These are phyloP conservation scores for Bjerkandera adusta DNA, from an alignment of 1,284 basidiomycete genomes.

Conservation along the genomic window DNA sequence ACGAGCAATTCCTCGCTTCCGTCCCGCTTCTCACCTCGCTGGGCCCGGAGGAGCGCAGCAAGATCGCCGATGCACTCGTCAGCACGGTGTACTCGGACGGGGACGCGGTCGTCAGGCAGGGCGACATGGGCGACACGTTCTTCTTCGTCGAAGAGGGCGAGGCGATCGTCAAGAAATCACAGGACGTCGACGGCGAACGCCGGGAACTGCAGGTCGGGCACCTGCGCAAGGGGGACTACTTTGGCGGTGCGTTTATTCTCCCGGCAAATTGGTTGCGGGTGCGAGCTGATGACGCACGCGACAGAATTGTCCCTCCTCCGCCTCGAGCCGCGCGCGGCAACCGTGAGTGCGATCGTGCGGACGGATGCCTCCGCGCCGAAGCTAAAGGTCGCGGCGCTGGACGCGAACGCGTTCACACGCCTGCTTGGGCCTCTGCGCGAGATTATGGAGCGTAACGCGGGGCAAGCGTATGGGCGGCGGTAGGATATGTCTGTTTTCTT, in stretches of 20 bases:
- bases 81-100: conserved; percentile 82
- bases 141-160: conserved; percentile 96
- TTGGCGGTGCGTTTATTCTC: conserved; percentile 73
- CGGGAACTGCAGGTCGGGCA: conserved; percentile 72
- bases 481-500: conserved; percentile 12
- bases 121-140: conserved; percentile 95
- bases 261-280: conserved; percentile 9
- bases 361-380: conserved; percentile 50
- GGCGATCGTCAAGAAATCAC: conserved; percentile 83
- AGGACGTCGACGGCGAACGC: conserved; percentile 57
- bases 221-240: conserved; percentile 92
- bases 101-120: conserved; percentile 85
- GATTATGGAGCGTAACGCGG: conserved; percentile 84
- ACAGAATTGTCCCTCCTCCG: conserved; percentile 83
- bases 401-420: conserved; percentile 92
- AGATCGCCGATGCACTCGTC: conserved; percentile 94
- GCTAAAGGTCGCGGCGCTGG: conserved; percentile 90
- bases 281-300: conserved; percentile 1
- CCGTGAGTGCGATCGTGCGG: conserved; percentile 80
- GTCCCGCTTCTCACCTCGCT: conserved; percentile 88
- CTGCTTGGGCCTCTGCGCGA: conserved; percentile 88
- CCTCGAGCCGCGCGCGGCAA: conserved; percentile 88
- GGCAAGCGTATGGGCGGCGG: conserved; percentile 43
- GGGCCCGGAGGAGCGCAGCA: conserved; percentile 86
- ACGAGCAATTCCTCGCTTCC: conserved; percentile 92